Conservation (phyloP, 495 filamentous ascomycete genomes). For the Hypomontagnella submonticulosa region DNA sequence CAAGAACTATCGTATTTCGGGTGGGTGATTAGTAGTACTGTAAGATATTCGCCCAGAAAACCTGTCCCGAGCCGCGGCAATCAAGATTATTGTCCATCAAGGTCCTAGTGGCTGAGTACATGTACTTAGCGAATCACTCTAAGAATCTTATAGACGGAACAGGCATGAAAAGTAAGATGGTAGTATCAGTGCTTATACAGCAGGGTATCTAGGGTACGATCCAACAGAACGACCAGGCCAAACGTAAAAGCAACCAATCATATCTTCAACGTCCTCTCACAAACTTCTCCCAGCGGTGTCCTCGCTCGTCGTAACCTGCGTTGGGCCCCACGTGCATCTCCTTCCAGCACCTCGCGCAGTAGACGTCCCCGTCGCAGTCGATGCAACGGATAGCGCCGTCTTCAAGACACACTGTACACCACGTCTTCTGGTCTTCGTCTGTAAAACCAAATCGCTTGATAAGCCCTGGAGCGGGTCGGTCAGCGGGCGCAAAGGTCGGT, state of each 20-base stretch:
- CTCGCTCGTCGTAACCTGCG: conserved; percentile 67
- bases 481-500: conserved; percentile 62
- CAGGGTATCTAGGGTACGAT: conserved; percentile 24
- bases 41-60: too few relatives aligned
- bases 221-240: neutral
- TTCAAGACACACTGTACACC: conserved; percentile 77
- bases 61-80: too few relatives aligned
- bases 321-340: conserved; percentile 72
- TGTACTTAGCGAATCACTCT: too few relatives aligned
- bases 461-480: conserved; percentile 50
- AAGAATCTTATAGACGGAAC: neutral
- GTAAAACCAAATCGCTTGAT: conserved; percentile 56
- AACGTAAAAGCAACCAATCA: conserved; percentile 10
- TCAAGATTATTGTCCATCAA: too few relatives aligned
- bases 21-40: too few relatives aligned
- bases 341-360: conserved; percentile 73
- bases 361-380: conserved; percentile 73
- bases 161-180: neutral
- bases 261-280: conserved; percentile 27
- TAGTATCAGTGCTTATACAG: conserved; percentile 4
- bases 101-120: too few relatives aligned
- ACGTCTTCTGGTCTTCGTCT: conserved; percentile 72
- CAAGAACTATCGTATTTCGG: too few relatives aligned
- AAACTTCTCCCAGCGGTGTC: conserved; percentile 59
- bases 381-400: conserved; percentile 70